Percentiles rank a stretch among this genome's conserved stretches.
Conservation (phyloP, 768 basidiomycete species). For the Tephrocybe rancida region DNA sequence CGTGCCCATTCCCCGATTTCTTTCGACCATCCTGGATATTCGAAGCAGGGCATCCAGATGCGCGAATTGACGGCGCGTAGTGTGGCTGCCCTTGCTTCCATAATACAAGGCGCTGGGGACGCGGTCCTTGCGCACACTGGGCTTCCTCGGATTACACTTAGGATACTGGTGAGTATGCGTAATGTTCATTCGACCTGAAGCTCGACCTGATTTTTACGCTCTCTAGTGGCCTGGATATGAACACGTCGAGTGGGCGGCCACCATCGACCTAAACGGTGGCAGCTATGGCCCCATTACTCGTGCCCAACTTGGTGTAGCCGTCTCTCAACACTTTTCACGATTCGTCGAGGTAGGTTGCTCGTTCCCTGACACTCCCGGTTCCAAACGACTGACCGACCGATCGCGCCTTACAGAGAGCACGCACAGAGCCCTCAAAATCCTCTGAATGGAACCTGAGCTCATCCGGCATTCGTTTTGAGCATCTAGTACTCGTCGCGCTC, state of each 20-base stretch:
- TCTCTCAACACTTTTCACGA: constrained; percentile 37
- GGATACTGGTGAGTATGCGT: constrained; percentile 35
- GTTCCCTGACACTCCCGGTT: constrained; percentile 10
- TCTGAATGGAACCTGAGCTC: constrained; percentile 35
- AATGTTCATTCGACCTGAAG: not conserved
- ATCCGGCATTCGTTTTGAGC: constrained; percentile 40
- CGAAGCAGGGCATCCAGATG: constrained; percentile 47
- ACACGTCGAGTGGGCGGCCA: constrained; percentile 37
- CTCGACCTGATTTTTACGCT: not conserved
- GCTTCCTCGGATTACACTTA: constrained; percentile 33
- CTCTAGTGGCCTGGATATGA: constrained; percentile 52
- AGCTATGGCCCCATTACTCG: constrained; percentile 40
- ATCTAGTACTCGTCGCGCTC: constrained; percentile 43
- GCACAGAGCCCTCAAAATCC: constrained; percentile 21
- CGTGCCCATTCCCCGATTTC: constrained; percentile 30
- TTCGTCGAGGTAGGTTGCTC: constrained; percentile 45
- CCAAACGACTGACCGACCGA: not conserved
- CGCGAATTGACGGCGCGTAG: constrained; percentile 43
- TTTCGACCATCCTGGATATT: constrained; percentile 45
- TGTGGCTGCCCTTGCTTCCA: constrained; percentile 30
- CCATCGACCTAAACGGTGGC: constrained; percentile 33
- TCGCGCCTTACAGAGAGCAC: constrained; percentile 28
- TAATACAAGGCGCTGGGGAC: constrained; percentile 42
- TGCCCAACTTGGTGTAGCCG: constrained; percentile 36
- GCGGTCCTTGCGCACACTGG: constrained; percentile 37